A percentile compares a stretch with the other conserved stretches of the same genome.
Evolutionary conservation across 2,329 filamentous ascomycete genomes (phyloP).

Genomic region (Dactylella cylindrospora): DNA sequence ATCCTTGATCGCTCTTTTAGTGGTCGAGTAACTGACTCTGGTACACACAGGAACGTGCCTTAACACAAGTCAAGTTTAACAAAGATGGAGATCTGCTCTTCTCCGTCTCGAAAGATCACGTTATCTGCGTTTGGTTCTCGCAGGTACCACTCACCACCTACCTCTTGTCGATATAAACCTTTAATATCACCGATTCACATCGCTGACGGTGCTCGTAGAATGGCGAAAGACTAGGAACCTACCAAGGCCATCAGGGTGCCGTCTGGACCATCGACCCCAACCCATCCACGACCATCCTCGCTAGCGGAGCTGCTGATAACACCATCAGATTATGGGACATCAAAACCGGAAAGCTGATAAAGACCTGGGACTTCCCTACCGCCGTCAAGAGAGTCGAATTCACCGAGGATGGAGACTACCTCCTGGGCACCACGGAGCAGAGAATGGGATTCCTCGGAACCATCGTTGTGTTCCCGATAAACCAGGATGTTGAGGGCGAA

Average conservation of each 20-base stretch:
- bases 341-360: slow-evolving; percentile 85
- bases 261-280: slow-evolving; percentile 99
- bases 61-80: slow-evolving; percentile 92
- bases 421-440: slow-evolving; percentile 96
- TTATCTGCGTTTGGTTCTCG: slow-evolving; percentile 94
- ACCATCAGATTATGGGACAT: slow-evolving; percentile 97
- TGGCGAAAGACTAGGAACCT: slow-evolving; percentile 94
- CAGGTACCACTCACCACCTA: slow-evolving; percentile 54
- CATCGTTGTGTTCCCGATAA: slow-evolving; percentile 89
- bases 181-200: neutral
- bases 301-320: slow-evolving; percentile 95
- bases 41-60: slow-evolving; percentile 72
- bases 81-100: slow-evolving; percentile 95
- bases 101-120: slow-evolving; percentile 92
- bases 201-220: slow-evolving; percentile 58
- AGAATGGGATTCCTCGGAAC: slow-evolving; percentile 94
- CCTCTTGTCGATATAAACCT: neutral
- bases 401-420: slow-evolving; percentile 83
- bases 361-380: slow-evolving; percentile 96
- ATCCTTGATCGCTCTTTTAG: neutral
- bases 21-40: slow-evolving; percentile 35
- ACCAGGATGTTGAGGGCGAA: slow-evolving; percentile 75
- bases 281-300: slow-evolving; percentile 85
- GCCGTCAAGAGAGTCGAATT: slow-evolving; percentile 98
- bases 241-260: slow-evolving; percentile 93